These are phyloP conservation scores for Agaricus subrufescens DNA, from an alignment of 768 basidiomycete genomes.

Conservation along the genomic window DNA sequence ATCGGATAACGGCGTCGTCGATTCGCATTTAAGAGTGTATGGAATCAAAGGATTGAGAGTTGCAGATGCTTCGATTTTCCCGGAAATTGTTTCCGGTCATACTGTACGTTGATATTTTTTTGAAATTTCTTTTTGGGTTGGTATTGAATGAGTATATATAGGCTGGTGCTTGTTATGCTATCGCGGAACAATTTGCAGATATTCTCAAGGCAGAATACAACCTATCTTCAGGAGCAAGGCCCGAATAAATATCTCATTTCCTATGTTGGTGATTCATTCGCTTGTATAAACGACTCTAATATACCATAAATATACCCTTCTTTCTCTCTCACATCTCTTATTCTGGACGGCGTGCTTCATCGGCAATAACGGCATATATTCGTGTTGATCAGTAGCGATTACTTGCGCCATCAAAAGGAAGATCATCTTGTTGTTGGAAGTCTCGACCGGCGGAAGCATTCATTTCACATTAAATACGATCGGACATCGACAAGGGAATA, in stretches of 20 bases:
- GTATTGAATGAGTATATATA: neutral
- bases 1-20: conserved; percentile 38
- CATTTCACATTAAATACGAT: conserved; percentile 49
- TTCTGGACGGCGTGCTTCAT: too few species aligned
- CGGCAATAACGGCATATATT: too few species aligned
- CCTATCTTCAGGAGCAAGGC: neutral
- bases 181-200: conserved; percentile 26
- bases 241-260: too few species aligned
- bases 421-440: conserved; percentile 44
- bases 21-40: conserved; percentile 37
- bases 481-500: conserved; percentile 44
- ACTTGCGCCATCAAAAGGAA: conserved; percentile 41
- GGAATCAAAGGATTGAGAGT: conserved; percentile 38
- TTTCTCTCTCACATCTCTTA: too few species aligned
- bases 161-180: conserved; percentile 27
- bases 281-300: too few species aligned
- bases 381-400: conserved; percentile 32
- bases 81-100: conserved; percentile 12
- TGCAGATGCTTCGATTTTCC: conserved; percentile 12
- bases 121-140: neutral
- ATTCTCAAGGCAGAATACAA: conserved; percentile 21
- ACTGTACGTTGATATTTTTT: conserved; percentile 2
- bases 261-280: too few species aligned
- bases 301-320: too few species aligned
- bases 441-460: conserved; percentile 52